A percentile compares a stretch with the other conserved stretches of the same genome.
phyloP scores from a whole-genome alignment of 768 basidiomycete genomes.

The Ephemerocybe angulata region DNA sequence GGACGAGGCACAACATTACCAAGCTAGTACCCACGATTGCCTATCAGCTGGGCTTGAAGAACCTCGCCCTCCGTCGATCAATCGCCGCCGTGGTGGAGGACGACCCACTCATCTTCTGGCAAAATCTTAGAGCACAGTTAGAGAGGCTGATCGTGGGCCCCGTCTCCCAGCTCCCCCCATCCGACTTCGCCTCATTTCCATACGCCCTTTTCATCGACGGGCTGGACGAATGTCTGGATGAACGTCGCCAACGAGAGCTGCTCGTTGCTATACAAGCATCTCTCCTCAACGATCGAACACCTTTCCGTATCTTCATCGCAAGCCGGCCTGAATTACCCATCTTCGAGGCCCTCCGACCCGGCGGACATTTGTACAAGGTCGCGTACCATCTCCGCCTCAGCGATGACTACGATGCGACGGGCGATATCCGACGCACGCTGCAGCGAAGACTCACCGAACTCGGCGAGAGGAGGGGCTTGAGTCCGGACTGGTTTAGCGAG shows the following conservation, averaged over 20 bases:
- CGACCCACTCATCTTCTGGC: neutral
- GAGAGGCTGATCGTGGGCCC: slow-evolving; percentile 6
- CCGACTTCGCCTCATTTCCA: neutral
- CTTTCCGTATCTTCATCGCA: slow-evolving; percentile 14
- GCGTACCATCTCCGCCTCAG: slow-evolving; percentile 5
- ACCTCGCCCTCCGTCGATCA: neutral
- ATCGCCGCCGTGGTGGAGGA: neutral
- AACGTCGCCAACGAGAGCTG: slow-evolving; percentile 8
- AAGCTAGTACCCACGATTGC: slow-evolving; percentile 11
- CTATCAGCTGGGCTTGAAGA: slow-evolving; percentile 6
- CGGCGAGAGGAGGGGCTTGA: too few relatives aligned
- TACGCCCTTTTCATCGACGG: slow-evolving; percentile 12
- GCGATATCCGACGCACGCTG: slow-evolving; percentile 1
- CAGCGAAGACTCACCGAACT: neutral
- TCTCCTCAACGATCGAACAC: neutral
- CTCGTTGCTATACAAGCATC: slow-evolving; percentile 4
- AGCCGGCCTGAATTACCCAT: slow-evolving; percentile 14
- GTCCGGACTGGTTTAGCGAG: too few relatives aligned
- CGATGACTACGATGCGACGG: slow-evolving; percentile 2
- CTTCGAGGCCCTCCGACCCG: neutral
- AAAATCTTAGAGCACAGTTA: slow-evolving; percentile 3
- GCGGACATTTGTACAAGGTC: neutral
- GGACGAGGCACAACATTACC: slow-evolving; percentile 3
- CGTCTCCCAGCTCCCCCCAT: neutral
- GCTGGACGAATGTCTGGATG: slow-evolving; percentile 13